Conservation (phyloP, 495 filamentous ascomycete species). For the Achaetomiella virescens region DNA sequence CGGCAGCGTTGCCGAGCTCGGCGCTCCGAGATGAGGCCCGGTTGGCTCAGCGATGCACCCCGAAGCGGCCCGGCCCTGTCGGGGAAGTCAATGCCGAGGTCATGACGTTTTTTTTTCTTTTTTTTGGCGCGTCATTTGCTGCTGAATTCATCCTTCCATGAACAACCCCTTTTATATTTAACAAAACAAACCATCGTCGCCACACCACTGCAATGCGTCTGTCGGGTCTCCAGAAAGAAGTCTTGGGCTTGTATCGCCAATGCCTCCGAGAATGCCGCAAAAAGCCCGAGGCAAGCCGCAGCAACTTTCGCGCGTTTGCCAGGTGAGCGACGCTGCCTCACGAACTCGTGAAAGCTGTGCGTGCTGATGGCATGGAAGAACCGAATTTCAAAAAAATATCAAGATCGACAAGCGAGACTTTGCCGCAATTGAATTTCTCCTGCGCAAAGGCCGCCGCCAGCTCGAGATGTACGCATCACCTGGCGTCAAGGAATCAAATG, state of each 20-base stretch:
- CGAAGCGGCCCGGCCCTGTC: slow-evolving; percentile 6
- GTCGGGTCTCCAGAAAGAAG: slow-evolving; percentile 88
- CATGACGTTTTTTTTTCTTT: slow-evolving; percentile 1
- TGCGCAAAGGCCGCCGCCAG: slow-evolving; percentile 79
- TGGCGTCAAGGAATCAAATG: slow-evolving; percentile 72
- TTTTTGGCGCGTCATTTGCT: slow-evolving; percentile 7
- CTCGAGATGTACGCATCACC: slow-evolving; percentile 78
- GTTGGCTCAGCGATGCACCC: neutral
- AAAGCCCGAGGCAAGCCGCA: slow-evolving; percentile 56
- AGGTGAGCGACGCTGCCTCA: slow-evolving; percentile 18
- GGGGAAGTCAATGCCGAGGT: slow-evolving; percentile 10
- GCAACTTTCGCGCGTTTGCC: slow-evolving; percentile 38
- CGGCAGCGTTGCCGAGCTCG: slow-evolving; percentile 1
- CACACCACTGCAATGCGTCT: slow-evolving; percentile 44
- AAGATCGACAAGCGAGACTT: slow-evolving; percentile 82
- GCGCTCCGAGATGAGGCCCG: slow-evolving; percentile 1
- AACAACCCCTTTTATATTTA: neutral
- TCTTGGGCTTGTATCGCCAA: slow-evolving; percentile 76
- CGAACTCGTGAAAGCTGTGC: neutral
- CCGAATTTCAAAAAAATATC: slow-evolving; percentile 69
- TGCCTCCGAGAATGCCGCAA: slow-evolving; percentile 74
- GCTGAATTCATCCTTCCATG: neutral
- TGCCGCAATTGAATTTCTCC: slow-evolving; percentile 74
- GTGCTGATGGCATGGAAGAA: slow-evolving; percentile 37
- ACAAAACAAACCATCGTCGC: neutral